Evolutionary conservation across 1,139 yeast species (phyloP).

Genomic region (Candida sojae): DNA sequence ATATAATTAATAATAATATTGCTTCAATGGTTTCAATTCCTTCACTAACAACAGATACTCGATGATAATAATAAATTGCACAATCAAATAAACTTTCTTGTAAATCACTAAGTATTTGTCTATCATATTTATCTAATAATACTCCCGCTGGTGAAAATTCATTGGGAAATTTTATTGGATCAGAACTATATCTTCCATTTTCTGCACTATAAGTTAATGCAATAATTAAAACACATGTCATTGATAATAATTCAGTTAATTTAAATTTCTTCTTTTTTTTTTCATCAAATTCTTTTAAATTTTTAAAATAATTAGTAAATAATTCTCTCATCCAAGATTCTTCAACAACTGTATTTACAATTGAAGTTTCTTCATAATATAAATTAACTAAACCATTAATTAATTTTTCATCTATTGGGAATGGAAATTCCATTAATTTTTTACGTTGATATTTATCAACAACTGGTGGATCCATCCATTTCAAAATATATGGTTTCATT

Average conservation of each 20-base stretch:
- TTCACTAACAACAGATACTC: conserved; percentile 49
- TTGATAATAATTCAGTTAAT: conserved; percentile 33
- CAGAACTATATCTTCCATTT: conserved; percentile 15
- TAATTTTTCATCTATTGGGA: conserved; percentile 26
- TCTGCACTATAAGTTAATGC: conserved; percentile 21
- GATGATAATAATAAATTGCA: conserved; percentile 49
- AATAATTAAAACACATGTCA: conserved; percentile 32
- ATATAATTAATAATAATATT: conserved; percentile 44
- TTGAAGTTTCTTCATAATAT: conserved; percentile 17
- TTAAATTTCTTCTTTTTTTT: conserved; percentile 17
- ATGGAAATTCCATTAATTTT: conserved; percentile 26
- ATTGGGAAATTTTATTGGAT: conserved; percentile 3
- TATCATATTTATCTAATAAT: conserved; percentile 10
- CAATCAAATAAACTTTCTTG: conserved; percentile 32
- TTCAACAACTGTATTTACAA: conserved; percentile 19
- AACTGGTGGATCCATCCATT: conserved; percentile 38
- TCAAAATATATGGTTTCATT: conserved; percentile 21
- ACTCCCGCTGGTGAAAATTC: conserved; percentile 2
- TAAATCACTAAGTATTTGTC: conserved; percentile 15
- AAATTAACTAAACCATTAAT: conserved; percentile 24
- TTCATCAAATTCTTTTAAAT: conserved; percentile 7
- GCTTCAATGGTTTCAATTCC: conserved; percentile 55
- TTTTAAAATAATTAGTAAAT: conserved; percentile 23
- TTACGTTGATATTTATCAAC: conserved; percentile 22
- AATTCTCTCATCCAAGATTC: conserved; percentile 18